These are phyloP conservation scores for Talaromyces sp. DNA, from an alignment of 2,329 filamentous ascomycete species.

Conservation along the genomic window DNA sequence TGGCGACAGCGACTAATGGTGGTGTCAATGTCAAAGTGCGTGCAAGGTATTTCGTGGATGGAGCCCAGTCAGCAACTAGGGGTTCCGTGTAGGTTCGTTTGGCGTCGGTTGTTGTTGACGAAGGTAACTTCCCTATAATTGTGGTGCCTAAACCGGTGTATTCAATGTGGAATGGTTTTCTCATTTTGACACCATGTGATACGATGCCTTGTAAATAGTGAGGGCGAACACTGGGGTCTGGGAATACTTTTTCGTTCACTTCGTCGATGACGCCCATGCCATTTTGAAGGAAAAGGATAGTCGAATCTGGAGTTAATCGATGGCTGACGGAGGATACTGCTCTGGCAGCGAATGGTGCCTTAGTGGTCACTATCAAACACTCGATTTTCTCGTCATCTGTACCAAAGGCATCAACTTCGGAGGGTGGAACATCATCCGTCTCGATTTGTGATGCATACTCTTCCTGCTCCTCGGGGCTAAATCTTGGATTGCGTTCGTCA, in stretches of 20 bases:
- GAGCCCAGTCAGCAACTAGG: conserved; percentile 33
- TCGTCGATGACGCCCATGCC: conserved; percentile 82
- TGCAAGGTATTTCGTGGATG: conserved; percentile 60
- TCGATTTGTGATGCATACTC: conserved; percentile 2
- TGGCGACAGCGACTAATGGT: conserved; percentile 59
- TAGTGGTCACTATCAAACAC: conserved; percentile 76
- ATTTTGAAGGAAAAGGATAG: conserved; percentile 74
- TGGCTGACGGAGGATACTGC: conserved; percentile 66
- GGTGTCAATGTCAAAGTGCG: conserved; percentile 63
- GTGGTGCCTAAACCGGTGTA: conserved; percentile 62
- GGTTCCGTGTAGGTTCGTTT: conserved; percentile 13
- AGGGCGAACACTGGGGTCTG: conserved; percentile 63
- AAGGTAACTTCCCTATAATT: conserved; percentile 53
- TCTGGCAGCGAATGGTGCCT: conserved; percentile 66
- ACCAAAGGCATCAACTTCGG: conserved; percentile 13
- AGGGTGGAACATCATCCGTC: background rate
- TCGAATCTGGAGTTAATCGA: conserved; percentile 66
- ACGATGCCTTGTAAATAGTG: conserved; percentile 72
- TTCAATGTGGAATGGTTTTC: conserved; percentile 52
- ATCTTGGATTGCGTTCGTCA: conserved; percentile 21
- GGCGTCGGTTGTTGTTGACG: conserved; percentile 3
- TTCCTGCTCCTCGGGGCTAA: conserved; percentile 16
- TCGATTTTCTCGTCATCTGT: conserved; percentile 56
- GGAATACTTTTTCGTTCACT: conserved; percentile 69
- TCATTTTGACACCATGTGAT: conserved; percentile 57